These are phyloP conservation scores for Inga oerstediana DNA, from an alignment of 306 rosid genomes.

Conservation along the genomic window DNA sequence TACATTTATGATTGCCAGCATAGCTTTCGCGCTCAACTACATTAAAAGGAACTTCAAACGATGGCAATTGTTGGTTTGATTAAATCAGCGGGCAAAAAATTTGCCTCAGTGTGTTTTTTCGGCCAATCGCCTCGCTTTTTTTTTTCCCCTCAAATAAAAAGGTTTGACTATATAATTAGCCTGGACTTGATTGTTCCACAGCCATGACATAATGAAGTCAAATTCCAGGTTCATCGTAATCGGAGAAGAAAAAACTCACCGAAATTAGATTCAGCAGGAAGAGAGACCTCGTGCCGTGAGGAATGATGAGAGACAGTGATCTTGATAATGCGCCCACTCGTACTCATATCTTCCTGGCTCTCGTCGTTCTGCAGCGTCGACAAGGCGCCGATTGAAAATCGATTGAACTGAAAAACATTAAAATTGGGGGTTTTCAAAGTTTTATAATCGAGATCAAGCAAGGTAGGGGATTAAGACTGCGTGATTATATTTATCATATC, in stretches of 20 bases:
- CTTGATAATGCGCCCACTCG: constrained; percentile 29
- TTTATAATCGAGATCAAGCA: background rate
- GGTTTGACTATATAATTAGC: background rate
- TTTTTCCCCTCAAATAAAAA: background rate
- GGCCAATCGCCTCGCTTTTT: background rate
- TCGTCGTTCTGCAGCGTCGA: constrained; percentile 2
- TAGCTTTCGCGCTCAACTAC: background rate
- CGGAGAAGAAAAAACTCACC: constrained; percentile 26
- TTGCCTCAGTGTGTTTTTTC: background rate
- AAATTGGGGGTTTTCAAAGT: background rate
- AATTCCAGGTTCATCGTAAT: background rate
- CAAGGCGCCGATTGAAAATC: background rate
- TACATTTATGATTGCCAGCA: background rate
- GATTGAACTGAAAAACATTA: background rate
- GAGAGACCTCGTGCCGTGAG: constrained; percentile 32
- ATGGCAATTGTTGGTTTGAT: background rate
- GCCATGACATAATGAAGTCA: background rate
- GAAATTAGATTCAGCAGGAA: constrained; percentile 48
- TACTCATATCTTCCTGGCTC: constrained; percentile 39
- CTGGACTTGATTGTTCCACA: background rate
- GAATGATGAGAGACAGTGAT: constrained; percentile 32
- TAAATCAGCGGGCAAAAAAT: background rate
- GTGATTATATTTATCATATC: no score
- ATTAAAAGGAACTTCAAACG: background rate
- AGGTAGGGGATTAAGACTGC: background rate